Conservation (phyloP, 2,329 filamentous ascomycete species). For the Penicillium glabrum region DNA sequence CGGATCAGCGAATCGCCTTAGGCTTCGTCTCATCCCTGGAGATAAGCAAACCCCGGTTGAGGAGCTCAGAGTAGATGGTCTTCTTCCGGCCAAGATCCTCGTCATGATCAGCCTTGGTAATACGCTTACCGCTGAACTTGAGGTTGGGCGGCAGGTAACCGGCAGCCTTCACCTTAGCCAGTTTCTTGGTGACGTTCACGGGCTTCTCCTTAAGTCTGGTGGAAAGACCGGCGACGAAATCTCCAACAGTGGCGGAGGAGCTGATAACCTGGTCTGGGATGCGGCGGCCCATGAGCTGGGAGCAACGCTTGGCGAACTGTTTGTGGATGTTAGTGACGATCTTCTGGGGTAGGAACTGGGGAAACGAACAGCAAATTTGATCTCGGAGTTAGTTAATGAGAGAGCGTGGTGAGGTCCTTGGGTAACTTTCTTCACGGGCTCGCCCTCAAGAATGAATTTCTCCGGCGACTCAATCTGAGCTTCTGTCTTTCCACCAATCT, state of each 20-base stretch:
- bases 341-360: neutral
- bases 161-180: constrained; percentile 45
- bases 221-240: constrained; percentile 46
- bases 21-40: constrained; percentile 9
- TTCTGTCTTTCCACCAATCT: constrained; percentile 28
- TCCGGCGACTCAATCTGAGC: constrained; percentile 16
- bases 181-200: constrained; percentile 50
- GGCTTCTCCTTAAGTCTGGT: constrained; percentile 43
- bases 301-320: constrained; percentile 77
- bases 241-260: constrained; percentile 54
- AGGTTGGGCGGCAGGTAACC: constrained; percentile 66
- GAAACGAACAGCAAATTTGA: constrained; percentile 72
- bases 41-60: constrained; percentile 61
- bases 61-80: constrained; percentile 71
- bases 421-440: neutral
- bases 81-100: constrained; percentile 74
- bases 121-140: constrained; percentile 61
- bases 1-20: neutral
- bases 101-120: constrained; percentile 72
- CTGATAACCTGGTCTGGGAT: constrained; percentile 70
- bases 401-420: constrained; percentile 31
- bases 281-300: constrained; percentile 75
- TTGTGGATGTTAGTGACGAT: constrained; percentile 6
- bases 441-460: constrained; percentile 10
- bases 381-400: constrained; percentile 55